Evolutionary conservation across 1,139 yeast genomes (phyloP), one percentile per base, ranked within the genome.

Genomic region (Kodamaea plutei): DNA sequence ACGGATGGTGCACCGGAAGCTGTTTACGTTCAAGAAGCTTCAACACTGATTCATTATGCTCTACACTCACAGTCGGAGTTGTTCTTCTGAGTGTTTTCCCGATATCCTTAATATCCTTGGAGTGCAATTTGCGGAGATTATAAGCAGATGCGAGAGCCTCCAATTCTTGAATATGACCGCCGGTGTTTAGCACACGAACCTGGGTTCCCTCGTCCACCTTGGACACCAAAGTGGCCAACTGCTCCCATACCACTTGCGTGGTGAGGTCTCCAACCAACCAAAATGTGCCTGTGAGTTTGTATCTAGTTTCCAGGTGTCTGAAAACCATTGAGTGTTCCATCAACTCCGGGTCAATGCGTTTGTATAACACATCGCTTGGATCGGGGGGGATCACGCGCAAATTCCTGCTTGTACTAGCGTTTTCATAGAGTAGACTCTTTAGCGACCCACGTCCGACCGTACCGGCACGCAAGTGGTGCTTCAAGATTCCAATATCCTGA

Each of bases 211-310:
- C 36, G 12, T 51, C 43, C 32, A 77, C 45, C 2, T 64, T 44
- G 5, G 38, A 40, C 25, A 67, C 43, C 4, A 61, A 24, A 19
- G 59, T 61, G 8, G 54, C 36, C 8, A 78, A 49, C 45, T 79
- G 87, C 2, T 54, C 42, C 11, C 67, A 33, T 10, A 69, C 52
- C 2, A 44, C 37, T 2, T 40, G 29, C 3, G 63, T 47, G 10
- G 61, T 56, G 31, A 78, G 64, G 44, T 78, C 75, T 9, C 85
- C 88, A 32, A 76, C 54, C 8, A 81, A 41, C 69, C 84, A 77
- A 10, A 77, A 41, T 0, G 79, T 63, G 1, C 55, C 50, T 1
- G 58, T 38, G 5, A 52, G 29, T 12, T 39, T 35, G 4, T 26
- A 30, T 23, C 35, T 15, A 6, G 35, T 37, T 31, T 35, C 25